These are phyloP conservation scores for Candida xyloterini DNA, from an alignment of 805 yeast species.

Conservation along the genomic window DNA sequence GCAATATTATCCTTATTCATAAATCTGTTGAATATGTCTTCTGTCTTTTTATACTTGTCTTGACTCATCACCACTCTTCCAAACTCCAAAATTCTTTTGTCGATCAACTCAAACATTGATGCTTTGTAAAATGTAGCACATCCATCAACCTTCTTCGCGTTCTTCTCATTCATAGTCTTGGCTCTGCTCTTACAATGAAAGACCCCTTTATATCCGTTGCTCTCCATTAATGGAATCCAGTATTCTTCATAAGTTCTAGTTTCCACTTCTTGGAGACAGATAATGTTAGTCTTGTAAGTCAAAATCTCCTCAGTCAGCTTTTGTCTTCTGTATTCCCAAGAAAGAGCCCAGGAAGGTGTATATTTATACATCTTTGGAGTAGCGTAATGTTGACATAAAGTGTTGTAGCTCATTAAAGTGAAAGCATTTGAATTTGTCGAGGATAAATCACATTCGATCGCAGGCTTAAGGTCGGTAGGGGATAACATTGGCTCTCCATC, in stretches of 20 bases:
- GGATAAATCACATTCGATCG: conserved; percentile 25
- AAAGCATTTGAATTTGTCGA: conserved; percentile 44
- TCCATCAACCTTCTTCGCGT: conserved; percentile 91
- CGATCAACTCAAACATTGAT: conserved; percentile 64
- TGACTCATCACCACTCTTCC: conserved; percentile 76
- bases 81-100: conserved; percentile 75
- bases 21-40: conserved; percentile 91
- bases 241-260: conserved; percentile 79
- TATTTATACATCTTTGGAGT: conserved; percentile 88
- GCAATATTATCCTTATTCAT: conserved; percentile 96
- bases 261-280: conserved; percentile 96
- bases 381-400: conserved; percentile 93
- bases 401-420: conserved; percentile 83
- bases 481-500: conserved; percentile 59
- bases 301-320: conserved; percentile 70
- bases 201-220: conserved; percentile 73
- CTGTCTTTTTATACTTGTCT: conserved; percentile 86
- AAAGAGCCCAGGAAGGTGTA: conserved; percentile 96
- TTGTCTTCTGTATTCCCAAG: conserved; percentile 87
- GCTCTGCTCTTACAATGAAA: conserved; percentile 91
- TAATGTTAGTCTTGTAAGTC: conserved; percentile 63
- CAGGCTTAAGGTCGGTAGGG: conserved; percentile 22
- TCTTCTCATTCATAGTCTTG: conserved; percentile 77
- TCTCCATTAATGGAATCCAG: conserved; percentile 73
- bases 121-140: conserved; percentile 90